Evolutionary conservation across 2,329 filamentous ascomycete genomes (phyloP).

Genomic region (Epichloe sylvatica): DNA sequence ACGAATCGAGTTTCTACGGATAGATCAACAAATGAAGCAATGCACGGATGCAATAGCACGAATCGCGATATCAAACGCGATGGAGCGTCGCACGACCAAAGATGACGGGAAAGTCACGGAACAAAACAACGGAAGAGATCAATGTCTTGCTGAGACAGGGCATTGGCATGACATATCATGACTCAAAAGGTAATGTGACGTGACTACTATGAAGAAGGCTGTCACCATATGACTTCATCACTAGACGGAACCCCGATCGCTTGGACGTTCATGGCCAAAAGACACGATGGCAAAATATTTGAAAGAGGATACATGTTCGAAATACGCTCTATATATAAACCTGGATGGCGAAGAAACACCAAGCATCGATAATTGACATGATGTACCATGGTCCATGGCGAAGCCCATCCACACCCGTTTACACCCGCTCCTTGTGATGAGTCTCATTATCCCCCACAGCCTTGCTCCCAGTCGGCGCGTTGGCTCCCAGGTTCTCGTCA

Average conservation of each 20-base stretch:
- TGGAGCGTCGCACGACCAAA: slow-evolving; percentile 19
- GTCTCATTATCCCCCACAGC: background rate
- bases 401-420: background rate
- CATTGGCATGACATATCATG: background rate
- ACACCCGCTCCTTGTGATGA: background rate
- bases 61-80: too few relatives aligned
- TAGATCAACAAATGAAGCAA: too few relatives aligned
- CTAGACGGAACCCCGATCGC: too few relatives aligned
- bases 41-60: too few relatives aligned
- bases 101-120: slow-evolving; percentile 30
- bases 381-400: background rate
- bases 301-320: background rate
- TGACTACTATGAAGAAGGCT: too few relatives aligned
- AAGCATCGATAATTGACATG: background rate
- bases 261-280: too few relatives aligned
- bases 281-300: too few relatives aligned
- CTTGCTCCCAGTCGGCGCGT: background rate
- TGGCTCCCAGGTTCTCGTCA: background rate
- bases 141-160: slow-evolving; percentile 39
- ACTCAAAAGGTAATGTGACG: too few relatives aligned
- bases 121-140: slow-evolving; percentile 44
- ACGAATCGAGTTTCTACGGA: too few relatives aligned
- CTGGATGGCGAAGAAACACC: background rate
- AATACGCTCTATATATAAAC: background rate
- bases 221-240: too few relatives aligned